Evolutionary conservation across 768 basidiomycete genomes (phyloP).

Genomic region (Amanita muscaria): DNA sequence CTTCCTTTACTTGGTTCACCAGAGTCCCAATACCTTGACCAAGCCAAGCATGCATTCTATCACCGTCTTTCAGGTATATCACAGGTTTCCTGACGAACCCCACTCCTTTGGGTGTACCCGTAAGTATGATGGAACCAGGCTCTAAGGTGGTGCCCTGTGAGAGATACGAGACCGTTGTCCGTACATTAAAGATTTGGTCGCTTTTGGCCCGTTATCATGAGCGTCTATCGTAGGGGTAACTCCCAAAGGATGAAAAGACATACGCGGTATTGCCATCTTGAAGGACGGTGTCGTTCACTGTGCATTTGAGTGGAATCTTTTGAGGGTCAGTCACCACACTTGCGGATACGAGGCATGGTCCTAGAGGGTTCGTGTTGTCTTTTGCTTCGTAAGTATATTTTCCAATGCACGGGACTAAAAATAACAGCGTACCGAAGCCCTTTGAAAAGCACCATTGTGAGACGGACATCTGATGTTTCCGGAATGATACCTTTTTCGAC

Average conservation of each 20-base stretch:
- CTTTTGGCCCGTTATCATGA: conserved; percentile 30
- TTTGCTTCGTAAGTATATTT: neutral
- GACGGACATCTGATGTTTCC: conserved; percentile 70
- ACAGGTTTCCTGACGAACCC: conserved; percentile 71
- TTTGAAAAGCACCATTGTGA: conserved; percentile 89
- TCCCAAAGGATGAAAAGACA: conserved; percentile 19
- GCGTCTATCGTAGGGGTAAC: neutral
- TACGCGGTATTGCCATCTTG: conserved; percentile 80
- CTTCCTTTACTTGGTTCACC: conserved; percentile 71
- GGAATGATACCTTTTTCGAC: conserved; percentile 62
- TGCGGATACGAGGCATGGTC: conserved; percentile 72
- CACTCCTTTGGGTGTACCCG: conserved; percentile 76
- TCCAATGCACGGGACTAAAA: neutral
- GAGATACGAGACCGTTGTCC: conserved; percentile 69
- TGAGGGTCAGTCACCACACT: conserved; percentile 59
- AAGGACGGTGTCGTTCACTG: conserved; percentile 55
- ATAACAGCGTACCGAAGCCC: conserved; percentile 52
- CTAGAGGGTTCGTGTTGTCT: conserved; percentile 70
- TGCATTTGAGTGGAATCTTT: conserved; percentile 48
- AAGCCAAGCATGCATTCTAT: conserved; percentile 60
- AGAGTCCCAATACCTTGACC: conserved; percentile 72
- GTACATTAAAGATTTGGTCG: conserved; percentile 74
- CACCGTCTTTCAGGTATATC: conserved; percentile 64
- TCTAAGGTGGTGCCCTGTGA: conserved; percentile 80
- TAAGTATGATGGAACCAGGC: conserved; percentile 76